Percentiles rank a stretch among this genome's conserved stretches.
These are phyloP conservation scores for Leishmania gerbilli DNA, from an alignment of 208 protist genomes.

Conservation along the genomic window DNA sequence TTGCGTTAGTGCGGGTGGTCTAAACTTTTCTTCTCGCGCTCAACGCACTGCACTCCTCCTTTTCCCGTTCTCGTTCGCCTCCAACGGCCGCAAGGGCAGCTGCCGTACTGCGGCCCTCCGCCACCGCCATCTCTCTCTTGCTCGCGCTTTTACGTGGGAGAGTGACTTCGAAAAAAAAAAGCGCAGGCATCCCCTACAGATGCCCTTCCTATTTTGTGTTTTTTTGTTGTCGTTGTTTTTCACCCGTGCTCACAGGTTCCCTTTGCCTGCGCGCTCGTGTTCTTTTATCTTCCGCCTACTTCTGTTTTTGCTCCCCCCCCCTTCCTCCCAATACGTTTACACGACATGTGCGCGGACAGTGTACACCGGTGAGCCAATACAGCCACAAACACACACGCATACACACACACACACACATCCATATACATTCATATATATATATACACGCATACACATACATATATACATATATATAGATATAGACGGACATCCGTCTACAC, in stretches of 20 bases:
- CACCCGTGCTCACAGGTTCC: neutral
- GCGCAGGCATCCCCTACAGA: neutral
- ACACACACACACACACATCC: neutral
- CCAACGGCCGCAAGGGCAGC: neutral
- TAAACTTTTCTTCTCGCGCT: neutral
- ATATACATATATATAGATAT: neutral
- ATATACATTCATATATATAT: too few relatives aligned
- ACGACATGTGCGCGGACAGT: neutral
- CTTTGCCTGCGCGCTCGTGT: neutral
- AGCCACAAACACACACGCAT: neutral
- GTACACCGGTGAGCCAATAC: neutral
- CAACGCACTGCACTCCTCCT: neutral
- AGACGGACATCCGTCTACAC: neutral
- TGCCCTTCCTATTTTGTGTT: neutral
- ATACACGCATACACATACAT: too few relatives aligned
- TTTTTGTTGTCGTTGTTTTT: too few relatives aligned
- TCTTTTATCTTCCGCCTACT: neutral
- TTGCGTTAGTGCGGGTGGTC: neutral
- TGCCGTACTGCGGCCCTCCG: neutral
- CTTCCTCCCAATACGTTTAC: too few relatives aligned
- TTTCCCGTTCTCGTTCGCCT: neutral
- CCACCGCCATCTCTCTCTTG: neutral
- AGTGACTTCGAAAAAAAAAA: neutral
- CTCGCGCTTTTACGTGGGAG: neutral
- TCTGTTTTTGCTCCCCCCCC: neutral